Evolutionary conservation across 140 eudicot species (phyloP).

Genomic region (Anethum foeniculum): DNA sequence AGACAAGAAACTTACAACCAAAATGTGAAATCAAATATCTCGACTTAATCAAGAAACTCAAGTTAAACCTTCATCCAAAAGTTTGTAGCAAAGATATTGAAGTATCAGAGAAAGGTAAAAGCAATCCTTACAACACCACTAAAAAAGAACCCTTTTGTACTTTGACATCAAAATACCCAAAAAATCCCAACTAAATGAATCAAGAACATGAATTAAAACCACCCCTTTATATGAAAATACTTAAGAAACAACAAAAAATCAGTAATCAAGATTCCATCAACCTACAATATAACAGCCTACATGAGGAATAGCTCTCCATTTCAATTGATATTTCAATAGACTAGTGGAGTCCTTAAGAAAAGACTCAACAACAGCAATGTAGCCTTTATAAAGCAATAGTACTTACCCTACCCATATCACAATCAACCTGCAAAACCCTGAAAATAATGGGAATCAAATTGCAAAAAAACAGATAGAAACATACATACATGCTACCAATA

Average conservation of each 20-base stretch:
- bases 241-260: background rate
- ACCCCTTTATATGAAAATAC: background rate
- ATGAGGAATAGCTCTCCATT: background rate
- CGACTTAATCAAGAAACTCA: conserved; percentile 1
- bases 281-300: background rate
- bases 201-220: background rate
- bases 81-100: background rate
- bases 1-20: conserved; percentile 13
- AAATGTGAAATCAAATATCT: background rate
- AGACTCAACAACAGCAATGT: conserved; percentile 4
- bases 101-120: background rate
- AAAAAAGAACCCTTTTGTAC: background rate
- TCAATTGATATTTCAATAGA: background rate
- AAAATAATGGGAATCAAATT: background rate
- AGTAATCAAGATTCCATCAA: background rate
- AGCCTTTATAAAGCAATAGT: background rate
- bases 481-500: background rate
- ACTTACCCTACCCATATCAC: background rate
- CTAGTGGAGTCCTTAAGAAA: background rate
- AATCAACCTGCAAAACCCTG: background rate
- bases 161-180: background rate
- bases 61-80: conserved; percentile 3
- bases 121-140: background rate
- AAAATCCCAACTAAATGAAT: background rate
- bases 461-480: background rate